Evolutionary conservation across 2,329 filamentous ascomycete genomes (phyloP).

Genomic region (Sarocladium brachiariae): DNA sequence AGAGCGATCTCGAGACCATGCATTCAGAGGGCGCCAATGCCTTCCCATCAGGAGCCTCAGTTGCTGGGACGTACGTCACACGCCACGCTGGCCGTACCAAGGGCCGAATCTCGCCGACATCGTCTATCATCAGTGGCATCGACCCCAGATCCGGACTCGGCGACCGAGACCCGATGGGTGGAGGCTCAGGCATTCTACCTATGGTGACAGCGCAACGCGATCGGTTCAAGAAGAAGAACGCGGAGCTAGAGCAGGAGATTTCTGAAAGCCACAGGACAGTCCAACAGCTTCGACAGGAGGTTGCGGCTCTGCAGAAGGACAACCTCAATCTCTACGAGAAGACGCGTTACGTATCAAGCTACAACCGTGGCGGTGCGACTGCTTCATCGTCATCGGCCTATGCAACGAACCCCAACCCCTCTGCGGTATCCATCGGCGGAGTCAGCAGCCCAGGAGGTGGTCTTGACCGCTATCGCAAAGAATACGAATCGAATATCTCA

Average conservation of each 20-base stretch:
- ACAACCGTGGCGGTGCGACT: conserved; percentile 64
- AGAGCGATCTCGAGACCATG: conserved; percentile 82
- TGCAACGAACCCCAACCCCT: conserved; percentile 66
- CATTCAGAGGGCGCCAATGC: conserved; percentile 79
- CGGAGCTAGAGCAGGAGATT: conserved; percentile 82
- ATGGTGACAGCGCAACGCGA: conserved; percentile 98
- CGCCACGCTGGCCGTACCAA: conserved; percentile 59
- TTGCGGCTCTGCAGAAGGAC: conserved; percentile 88
- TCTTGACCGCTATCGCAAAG: conserved; percentile 79
- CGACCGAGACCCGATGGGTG: conserved; percentile 57
- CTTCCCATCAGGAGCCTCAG: conserved; percentile 84
- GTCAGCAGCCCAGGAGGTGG: conserved; percentile 56
- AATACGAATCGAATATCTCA: conserved; percentile 92
- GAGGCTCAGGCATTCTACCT: conserved; percentile 82
- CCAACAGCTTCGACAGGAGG: conserved; percentile 81
- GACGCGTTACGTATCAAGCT: conserved; percentile 91
- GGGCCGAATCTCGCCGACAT: conserved; percentile 77
- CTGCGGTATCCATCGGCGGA: conserved; percentile 56
- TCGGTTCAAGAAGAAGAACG: conserved; percentile 94
- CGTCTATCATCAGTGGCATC: conserved; percentile 97
- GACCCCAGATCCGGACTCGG: conserved; percentile 52
- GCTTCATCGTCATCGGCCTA: conserved; percentile 60
- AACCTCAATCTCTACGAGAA: conserved; percentile 97
- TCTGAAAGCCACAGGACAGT: conserved; percentile 77
- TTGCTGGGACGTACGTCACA: conserved; percentile 82